Base-by-base conservation (phyloP, 2,329 filamentous ascomycete species). In the Trichoderma atroviride region DNA sequence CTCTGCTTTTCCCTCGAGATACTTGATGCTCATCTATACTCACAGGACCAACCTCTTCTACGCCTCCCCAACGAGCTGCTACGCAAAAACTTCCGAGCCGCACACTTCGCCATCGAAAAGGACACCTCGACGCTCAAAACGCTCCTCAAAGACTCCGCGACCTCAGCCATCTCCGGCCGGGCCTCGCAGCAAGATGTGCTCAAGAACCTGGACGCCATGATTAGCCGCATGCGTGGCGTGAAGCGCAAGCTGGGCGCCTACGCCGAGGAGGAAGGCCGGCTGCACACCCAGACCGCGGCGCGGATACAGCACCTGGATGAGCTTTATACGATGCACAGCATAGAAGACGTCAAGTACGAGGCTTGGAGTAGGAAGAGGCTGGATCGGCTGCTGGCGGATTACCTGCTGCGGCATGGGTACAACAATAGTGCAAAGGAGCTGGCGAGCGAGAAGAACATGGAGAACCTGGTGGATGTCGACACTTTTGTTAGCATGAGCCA, bases 311-410 rank as follows among this genome's bases (percentile, higher is more conserved):
- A 99, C 80, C 84, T 99, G 40, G 88, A 92, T 73, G 89, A 94
- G 74, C 84, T 99, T 5, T 93, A 96, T 79, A 81, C 86, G 56
- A 92, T 98, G 75, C 87, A 91, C 69, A 92, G 89, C 71, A 84
- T 97, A 71, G 92, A 93, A 64, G 96, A 99, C 78, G 93, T 97
- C 74, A 93, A 93, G 77, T 99, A 98, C 81, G 95, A 98, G 77
- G 84, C 88, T 69, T 99, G 96, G 96, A 93, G 91, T 71, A 88
- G 92, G 67, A 88, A 88, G 50, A 86, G 96, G 27, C 84, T 99
- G 56, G 92, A 97, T 79, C 86, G 96, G 22, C 82, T 98, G 69
- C 81, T 99, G 59, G 92, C 97, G n/a, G 96, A 99, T 78, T 97
- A 97, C 79, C 85, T 99, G 73, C 83, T 98, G 60, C 87, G 96